Conservation (phyloP, 1,284 basidiomycete genomes). For the Heterobasidion occidentale region DNA sequence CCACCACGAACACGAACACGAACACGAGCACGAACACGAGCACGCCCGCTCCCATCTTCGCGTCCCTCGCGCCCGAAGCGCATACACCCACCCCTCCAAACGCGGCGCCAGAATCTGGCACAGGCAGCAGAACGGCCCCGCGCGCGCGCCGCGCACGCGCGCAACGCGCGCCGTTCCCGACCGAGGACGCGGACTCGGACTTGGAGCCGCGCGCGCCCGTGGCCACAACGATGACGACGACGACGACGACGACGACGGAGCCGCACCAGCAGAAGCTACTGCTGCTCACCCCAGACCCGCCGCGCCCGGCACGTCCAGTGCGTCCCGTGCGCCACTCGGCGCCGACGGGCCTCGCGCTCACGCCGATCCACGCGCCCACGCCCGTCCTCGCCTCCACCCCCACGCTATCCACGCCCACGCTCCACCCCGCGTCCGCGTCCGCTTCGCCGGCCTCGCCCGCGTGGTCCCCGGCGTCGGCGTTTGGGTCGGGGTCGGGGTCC, state of each 20-base stretch:
- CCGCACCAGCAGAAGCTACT: background rate
- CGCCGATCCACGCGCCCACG: slow-evolving; percentile 9
- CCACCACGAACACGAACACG: background rate
- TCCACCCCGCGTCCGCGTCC: background rate
- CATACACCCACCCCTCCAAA: no score
- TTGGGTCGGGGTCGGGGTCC: slow-evolving; percentile 3
- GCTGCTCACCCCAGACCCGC: background rate
- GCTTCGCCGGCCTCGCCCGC: slow-evolving; percentile 1
- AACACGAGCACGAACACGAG: no score
- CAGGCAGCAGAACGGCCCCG: no score
- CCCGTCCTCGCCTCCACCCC: no score
- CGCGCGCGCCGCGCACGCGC: no score
- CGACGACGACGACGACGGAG: no score
- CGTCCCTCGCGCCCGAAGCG: slow-evolving; percentile 24
- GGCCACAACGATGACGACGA: background rate
- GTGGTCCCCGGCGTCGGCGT: no score
- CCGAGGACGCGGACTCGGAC: slow-evolving; percentile 18
- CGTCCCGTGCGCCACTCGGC: slow-evolving; percentile 6
- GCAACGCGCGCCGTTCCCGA: slow-evolving; percentile 9
- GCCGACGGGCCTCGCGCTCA: slow-evolving; percentile 11
- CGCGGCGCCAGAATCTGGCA: no score
- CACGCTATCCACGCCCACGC: no score
- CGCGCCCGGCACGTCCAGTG: no score
- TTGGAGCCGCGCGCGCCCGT: slow-evolving; percentile 22
- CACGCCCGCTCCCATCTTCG: slow-evolving; percentile 16